A percentile compares a stretch with the other conserved stretches of the same genome.
phyloP scores from a whole-genome alignment of 768 basidiomycete species.

The Macrocybe gigantea region DNA sequence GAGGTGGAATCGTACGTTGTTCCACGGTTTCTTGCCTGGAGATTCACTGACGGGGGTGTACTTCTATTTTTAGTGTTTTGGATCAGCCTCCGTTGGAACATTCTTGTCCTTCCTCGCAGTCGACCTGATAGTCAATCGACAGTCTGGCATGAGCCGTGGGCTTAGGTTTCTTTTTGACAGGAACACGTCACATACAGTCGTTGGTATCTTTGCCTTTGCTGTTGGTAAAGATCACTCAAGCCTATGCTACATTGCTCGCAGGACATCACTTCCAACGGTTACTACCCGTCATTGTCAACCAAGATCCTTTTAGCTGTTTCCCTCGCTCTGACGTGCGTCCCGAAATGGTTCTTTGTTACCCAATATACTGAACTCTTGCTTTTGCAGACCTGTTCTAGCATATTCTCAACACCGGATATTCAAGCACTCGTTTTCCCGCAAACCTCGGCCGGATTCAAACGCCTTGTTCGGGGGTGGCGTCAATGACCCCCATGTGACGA shows the following conservation, averaged over 20 bases:
- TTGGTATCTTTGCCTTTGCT: slow-evolving; percentile 21
- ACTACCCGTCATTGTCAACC: slow-evolving; percentile 44
- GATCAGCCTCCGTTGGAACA: slow-evolving; percentile 55
- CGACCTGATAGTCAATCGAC: slow-evolving; percentile 51
- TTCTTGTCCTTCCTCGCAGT: slow-evolving; percentile 52
- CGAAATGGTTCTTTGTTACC: background rate
- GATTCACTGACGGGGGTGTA: background rate
- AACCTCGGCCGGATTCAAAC: slow-evolving; percentile 1
- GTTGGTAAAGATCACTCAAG: background rate
- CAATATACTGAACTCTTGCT: background rate
- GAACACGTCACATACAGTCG: slow-evolving; percentile 50
- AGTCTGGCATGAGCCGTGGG: slow-evolving; percentile 58
- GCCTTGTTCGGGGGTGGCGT: too few species aligned
- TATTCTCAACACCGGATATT: slow-evolving; percentile 50
- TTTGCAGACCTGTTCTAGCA: slow-evolving; percentile 44
- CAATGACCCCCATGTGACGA: too few species aligned
- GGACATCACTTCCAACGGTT: slow-evolving; percentile 43
- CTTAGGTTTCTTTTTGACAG: slow-evolving; percentile 59
- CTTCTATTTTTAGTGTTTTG: slow-evolving; percentile 26
- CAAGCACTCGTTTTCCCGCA: slow-evolving; percentile 40
- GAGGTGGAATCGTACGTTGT: slow-evolving; percentile 44
- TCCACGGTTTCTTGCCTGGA: background rate
- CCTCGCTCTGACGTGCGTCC: slow-evolving; percentile 49
- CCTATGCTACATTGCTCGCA: slow-evolving; percentile 12
- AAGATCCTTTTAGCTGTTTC: slow-evolving; percentile 49